Evolutionary conservation across 2,329 filamentous ascomycete genomes (phyloP).

Genomic region (Aspergillus sp.): DNA sequence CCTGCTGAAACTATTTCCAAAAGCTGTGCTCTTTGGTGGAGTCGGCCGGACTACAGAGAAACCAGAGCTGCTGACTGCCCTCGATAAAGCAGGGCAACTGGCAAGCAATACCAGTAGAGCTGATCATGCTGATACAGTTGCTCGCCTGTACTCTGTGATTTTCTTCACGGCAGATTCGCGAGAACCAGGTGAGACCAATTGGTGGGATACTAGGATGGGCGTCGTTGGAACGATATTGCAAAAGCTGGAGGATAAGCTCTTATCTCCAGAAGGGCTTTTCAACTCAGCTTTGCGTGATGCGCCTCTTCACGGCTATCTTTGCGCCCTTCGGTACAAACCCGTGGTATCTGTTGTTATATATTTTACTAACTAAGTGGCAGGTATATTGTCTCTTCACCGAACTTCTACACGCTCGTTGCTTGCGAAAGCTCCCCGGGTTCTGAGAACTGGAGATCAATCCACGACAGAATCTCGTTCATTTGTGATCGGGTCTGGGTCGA

Average conservation of each 20-base stretch:
- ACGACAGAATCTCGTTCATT: slow-evolving; percentile 59
- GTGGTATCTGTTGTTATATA: background rate
- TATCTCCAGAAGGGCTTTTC: slow-evolving; percentile 66
- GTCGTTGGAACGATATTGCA: slow-evolving; percentile 64
- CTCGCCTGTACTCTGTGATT: slow-evolving; percentile 73
- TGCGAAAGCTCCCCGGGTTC: slow-evolving; percentile 20
- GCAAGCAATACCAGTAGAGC: slow-evolving; percentile 72
- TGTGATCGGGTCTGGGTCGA: slow-evolving; percentile 75
- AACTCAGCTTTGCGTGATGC: slow-evolving; percentile 67
- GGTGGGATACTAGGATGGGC: slow-evolving; percentile 45
- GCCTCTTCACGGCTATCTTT: slow-evolving; percentile 72
- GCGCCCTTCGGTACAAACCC: slow-evolving; percentile 61
- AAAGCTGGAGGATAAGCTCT: slow-evolving; percentile 68
- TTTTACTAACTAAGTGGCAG: slow-evolving; percentile 29
- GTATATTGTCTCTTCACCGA: slow-evolving; percentile 54
- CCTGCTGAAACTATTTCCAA: slow-evolving; percentile 49
- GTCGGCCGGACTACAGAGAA: slow-evolving; percentile 27
- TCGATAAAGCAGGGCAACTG: slow-evolving; percentile 41
- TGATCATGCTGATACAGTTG: slow-evolving; percentile 90
- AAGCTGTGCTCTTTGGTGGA: slow-evolving; percentile 30
- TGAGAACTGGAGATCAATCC: slow-evolving; percentile 37
- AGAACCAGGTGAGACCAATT: slow-evolving; percentile 25
- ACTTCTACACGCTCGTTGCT: slow-evolving; percentile 42
- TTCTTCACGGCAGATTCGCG: slow-evolving; percentile 60
- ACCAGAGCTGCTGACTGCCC: slow-evolving; percentile 36